These are phyloP conservation scores for Phyllosticta citriasiana DNA, from an alignment of 2,329 filamentous ascomycete species.

Conservation along the genomic window DNA sequence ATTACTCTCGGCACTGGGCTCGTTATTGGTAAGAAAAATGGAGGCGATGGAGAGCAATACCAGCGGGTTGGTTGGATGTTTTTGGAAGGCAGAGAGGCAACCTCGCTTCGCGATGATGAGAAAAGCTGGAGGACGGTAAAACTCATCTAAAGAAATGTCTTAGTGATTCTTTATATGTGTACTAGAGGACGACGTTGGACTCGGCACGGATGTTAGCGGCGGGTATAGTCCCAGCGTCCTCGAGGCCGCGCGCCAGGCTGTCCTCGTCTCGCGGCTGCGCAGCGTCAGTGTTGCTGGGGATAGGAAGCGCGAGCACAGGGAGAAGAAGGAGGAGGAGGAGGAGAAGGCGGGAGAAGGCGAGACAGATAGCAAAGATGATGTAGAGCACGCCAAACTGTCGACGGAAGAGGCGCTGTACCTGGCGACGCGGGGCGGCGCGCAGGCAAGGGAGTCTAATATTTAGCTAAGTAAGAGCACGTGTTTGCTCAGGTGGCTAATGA, in stretches of 20 bases:
- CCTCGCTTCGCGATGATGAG: no score
- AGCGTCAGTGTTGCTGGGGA: constrained; percentile 40
- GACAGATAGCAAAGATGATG: neutral
- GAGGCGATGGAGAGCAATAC: no score
- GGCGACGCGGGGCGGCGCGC: constrained; percentile 78
- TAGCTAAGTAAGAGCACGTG: no score
- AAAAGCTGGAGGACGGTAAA: no score
- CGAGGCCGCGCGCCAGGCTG: constrained; percentile 72
- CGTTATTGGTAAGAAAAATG: no score
- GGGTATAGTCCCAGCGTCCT: constrained; percentile 77
- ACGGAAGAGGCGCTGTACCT: constrained; percentile 81
- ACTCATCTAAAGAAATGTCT: no score
- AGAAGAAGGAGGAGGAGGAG: neutral
- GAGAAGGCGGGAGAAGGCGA: neutral
- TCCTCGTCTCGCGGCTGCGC: constrained; percentile 65
- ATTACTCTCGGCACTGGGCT: no score
- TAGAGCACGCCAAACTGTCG: constrained; percentile 53
- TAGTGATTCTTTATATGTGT: no score
- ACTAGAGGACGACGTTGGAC: constrained; percentile 48
- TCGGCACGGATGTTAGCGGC: constrained; percentile 86
- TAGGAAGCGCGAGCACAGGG: neutral
- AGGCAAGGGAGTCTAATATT: constrained; percentile 34
- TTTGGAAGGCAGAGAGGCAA: no score
- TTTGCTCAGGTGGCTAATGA: no score
- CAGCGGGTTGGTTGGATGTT: no score